These are phyloP conservation scores for Salvia hispanica DNA, from an alignment of 257 asterid species.

Conservation along the genomic window DNA sequence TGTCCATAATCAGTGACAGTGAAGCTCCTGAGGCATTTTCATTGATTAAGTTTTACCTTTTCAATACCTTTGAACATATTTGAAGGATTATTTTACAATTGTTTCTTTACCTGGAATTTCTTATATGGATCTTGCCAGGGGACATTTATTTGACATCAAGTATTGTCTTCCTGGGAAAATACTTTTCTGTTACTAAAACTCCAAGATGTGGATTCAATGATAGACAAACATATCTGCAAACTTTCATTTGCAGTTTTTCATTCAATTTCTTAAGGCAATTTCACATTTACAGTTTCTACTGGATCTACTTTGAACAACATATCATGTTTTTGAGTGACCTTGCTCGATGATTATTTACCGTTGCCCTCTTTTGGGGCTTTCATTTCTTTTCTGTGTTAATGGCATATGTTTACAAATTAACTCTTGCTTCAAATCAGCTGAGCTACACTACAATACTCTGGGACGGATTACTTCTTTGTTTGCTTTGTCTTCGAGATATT, in stretches of 20 bases:
- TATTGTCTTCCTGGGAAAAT: not conserved
- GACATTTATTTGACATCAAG: not conserved
- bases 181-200: not conserved
- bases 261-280: not conserved
- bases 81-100: slow-evolving; percentile 14
- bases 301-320: not conserved
- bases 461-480: not conserved
- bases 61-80: not conserved
- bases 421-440: not conserved
- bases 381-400: not conserved
- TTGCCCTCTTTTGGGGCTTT: not conserved
- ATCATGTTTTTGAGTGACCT: not conserved
- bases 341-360: slow-evolving; percentile 5
- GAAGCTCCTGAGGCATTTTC: slow-evolving; percentile 17
- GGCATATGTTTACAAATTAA: not conserved
- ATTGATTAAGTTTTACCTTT: not conserved
- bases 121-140: not conserved
- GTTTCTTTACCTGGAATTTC: not conserved
- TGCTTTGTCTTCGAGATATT: slow-evolving; percentile 4
- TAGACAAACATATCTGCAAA: not conserved
- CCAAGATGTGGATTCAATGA: not conserved
- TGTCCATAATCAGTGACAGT: not conserved
- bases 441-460: not conserved
- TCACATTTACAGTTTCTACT: not conserved
- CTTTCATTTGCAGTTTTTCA: not conserved